A percentile compares a stretch with the other conserved stretches of the same genome.
These are phyloP conservation scores for Casuarina glauca DNA, from an alignment of 306 rosid genomes.

Conservation along the genomic window DNA sequence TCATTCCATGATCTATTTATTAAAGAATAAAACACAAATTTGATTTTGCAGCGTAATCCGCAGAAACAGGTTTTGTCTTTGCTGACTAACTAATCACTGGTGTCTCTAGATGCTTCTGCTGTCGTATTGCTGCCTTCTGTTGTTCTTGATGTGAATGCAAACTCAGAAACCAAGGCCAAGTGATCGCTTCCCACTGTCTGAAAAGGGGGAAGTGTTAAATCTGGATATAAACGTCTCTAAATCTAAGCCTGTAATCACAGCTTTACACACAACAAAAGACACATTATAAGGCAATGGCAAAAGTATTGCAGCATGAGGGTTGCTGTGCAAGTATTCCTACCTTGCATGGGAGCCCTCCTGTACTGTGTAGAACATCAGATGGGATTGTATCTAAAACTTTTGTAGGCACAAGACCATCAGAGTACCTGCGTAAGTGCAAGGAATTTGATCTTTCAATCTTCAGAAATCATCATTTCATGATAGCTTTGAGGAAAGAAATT, in stretches of 20 bases:
- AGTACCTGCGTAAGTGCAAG: constrained; percentile 53
- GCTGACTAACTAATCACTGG: constrained; percentile 2
- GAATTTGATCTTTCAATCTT: constrained; percentile 15
- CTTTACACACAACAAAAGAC: not conserved
- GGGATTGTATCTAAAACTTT: constrained; percentile 78
- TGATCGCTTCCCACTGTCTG: constrained; percentile 91
- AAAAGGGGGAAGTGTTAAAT: constrained; percentile 23
- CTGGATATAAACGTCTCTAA: not conserved
- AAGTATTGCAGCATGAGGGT: not conserved
- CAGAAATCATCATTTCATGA: constrained; percentile 12
- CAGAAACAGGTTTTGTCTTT: not conserved
- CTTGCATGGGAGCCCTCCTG: constrained; percentile 89
- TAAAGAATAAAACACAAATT: not conserved
- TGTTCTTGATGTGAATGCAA: constrained; percentile 51
- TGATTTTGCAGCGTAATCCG: not conserved
- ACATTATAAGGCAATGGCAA: not conserved
- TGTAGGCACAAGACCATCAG: constrained; percentile 64
- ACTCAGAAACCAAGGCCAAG: constrained; percentile 77
- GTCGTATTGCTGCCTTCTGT: constrained; percentile 19
- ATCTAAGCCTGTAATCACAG: not conserved
- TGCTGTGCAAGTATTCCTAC: constrained; percentile 35
- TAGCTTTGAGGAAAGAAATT: constrained; percentile 23
- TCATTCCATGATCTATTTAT: not conserved
- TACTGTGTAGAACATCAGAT: constrained; percentile 53
- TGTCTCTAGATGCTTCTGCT: constrained; percentile 21